Base-by-base conservation (phyloP, 208 protist species). In the Trypanosoma platydactyli region DNA sequence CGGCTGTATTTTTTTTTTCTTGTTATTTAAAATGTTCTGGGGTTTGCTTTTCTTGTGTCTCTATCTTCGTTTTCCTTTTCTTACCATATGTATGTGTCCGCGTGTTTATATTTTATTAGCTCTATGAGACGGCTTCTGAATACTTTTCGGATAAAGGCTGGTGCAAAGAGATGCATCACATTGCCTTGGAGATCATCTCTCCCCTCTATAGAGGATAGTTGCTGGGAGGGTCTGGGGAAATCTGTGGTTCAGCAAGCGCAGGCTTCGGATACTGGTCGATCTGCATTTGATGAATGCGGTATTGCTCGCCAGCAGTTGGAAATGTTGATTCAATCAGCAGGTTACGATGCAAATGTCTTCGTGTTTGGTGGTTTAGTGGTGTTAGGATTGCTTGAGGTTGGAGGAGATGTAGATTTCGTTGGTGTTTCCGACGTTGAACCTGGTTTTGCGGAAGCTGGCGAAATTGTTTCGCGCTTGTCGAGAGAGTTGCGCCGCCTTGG, bases 401-500 rank as follows among this genome's bases (percentile, higher is more conserved):
- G 86, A 38, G 91, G 91, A 20, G 91, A 96, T 55, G 81, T 90
- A 13, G 91, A 96, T 71, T 94, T 96, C 81, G 87, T 92, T 18
- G 88, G 84, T 18, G 87, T 96, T 51, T 68, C 80, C 16, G 91
- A 96, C 62, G 73, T 94, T 38, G 88, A 96, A 63, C 88, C 91
- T 49, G 80, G 78, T 20, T 74, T 88, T 76, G 81, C 83, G 20
- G 88, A 96, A 52, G 74, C 88, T 33, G 79, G 81, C 16, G 83
- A 88, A 45, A 92, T 96, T 69, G 76, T 94, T 4, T 71, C 63
- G 18, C 78, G 83, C 22, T 58, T 86, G 16, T 80, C 84, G 18
- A 63, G 85, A 48, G 86, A 91, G 56, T 68, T 96, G 46, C 81
- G 87, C 6, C 80, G 87, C 11, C 68, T 94, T 20, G 91, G 91